These are phyloP conservation scores for Kwoniella bestiolae DNA, from an alignment of 768 basidiomycete species.

Conservation along the genomic window DNA sequence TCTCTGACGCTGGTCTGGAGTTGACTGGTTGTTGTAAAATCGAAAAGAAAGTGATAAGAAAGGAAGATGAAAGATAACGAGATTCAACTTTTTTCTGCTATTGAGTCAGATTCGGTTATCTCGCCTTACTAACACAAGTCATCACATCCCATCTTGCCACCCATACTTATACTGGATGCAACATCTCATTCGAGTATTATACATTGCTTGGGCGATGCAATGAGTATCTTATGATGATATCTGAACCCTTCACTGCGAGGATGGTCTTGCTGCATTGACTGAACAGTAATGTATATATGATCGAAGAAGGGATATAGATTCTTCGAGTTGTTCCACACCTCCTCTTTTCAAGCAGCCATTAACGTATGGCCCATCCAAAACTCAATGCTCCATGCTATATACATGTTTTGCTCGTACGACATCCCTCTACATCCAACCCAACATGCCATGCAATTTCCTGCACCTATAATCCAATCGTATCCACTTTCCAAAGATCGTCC, in stretches of 20 bases:
- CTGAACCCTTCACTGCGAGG: too few species aligned
- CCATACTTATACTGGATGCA: neutral
- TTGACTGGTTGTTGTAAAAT: too few species aligned
- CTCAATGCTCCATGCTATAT: neutral
- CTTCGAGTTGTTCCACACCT: too few species aligned
- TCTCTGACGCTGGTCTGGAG: neutral
- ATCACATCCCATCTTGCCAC: neutral
- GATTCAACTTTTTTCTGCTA: constrained; percentile 8
- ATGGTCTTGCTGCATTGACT: too few species aligned
- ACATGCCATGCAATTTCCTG: neutral
- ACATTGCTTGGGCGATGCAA: too few species aligned
- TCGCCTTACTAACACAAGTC: neutral
- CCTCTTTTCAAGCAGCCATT: too few species aligned
- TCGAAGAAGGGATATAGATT: too few species aligned
- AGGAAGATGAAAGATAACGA: neutral
- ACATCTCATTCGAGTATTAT: too few species aligned
- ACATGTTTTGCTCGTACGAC: neutral
- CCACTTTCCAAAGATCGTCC: constrained; percentile 32
- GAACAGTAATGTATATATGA: too few species aligned
- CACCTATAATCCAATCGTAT: constrained; percentile 24
- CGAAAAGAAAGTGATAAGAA: neutral
- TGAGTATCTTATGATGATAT: too few species aligned
- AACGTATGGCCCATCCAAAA: neutral
- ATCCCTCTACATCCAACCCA: neutral
- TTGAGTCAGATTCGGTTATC: constrained; percentile 4